These are phyloP conservation scores for Taiozyma sp. DNA, from an alignment of 1,139 yeast genomes.

Conservation along the genomic window DNA sequence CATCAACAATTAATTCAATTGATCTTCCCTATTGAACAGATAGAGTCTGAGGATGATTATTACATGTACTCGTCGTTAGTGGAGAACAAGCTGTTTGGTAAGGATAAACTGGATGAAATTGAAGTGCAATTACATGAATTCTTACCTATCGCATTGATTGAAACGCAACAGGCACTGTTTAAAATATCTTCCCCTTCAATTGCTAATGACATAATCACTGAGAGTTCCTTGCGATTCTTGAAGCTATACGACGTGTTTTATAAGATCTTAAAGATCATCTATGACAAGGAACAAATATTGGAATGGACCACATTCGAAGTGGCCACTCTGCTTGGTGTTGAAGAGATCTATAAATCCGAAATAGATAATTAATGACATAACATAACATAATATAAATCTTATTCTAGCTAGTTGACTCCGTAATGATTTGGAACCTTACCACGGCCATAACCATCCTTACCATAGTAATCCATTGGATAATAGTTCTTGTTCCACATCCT, in stretches of 20 bases:
- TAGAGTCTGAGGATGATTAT: slow-evolving; percentile 40
- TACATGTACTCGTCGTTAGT: slow-evolving; percentile 55
- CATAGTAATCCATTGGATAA: slow-evolving; percentile 96
- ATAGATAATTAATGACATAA: neutral
- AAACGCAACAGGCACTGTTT: slow-evolving; percentile 47
- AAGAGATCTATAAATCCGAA: slow-evolving; percentile 19
- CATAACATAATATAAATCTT: neutral
- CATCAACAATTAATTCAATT: slow-evolving; percentile 59
- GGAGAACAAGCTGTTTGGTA: slow-evolving; percentile 55
- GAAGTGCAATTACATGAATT: slow-evolving; percentile 41
- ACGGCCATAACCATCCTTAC: slow-evolving; percentile 88
- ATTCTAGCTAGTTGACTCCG: slow-evolving; percentile 4
- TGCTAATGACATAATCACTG: slow-evolving; percentile 47
- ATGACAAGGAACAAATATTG: slow-evolving; percentile 30
- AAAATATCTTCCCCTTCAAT: slow-evolving; percentile 59
- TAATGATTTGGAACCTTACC: slow-evolving; percentile 58
- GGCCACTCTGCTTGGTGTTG: slow-evolving; percentile 61
- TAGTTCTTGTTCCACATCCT: slow-evolving; percentile 55
- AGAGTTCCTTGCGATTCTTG: slow-evolving; percentile 43
- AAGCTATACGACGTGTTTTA: slow-evolving; percentile 51
- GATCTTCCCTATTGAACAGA: slow-evolving; percentile 58
- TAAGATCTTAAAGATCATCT: slow-evolving; percentile 31
- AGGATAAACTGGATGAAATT: slow-evolving; percentile 35
- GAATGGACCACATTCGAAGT: slow-evolving; percentile 55
- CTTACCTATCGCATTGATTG: slow-evolving; percentile 59